Percentiles rank a stretch among this genome's conserved stretches.
Evolutionary conservation across 768 basidiomycete genomes (phyloP).

Genomic region (Clitopilus passeckerianus): DNA sequence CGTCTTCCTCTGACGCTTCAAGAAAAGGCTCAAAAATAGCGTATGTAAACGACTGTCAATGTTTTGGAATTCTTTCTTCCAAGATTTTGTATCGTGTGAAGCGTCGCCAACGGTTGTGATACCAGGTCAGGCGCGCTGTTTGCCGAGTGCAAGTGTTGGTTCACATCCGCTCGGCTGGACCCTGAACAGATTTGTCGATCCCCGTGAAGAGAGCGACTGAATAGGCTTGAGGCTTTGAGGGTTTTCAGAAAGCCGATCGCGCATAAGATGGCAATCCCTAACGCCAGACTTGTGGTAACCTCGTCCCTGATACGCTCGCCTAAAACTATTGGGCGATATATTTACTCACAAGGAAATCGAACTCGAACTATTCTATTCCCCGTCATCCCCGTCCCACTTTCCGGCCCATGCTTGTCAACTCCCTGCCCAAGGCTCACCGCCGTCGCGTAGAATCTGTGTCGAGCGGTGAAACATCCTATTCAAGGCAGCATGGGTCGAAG

Average conservation of each 20-base stretch:
- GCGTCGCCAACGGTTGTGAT: background rate
- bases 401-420: background rate
- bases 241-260: background rate
- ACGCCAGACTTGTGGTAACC: background rate
- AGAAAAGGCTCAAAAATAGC: background rate
- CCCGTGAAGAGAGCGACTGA: background rate
- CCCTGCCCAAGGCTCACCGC: conserved; percentile 8
- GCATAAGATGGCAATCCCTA: background rate
- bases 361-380: background rate
- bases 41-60: background rate
- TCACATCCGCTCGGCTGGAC: background rate
- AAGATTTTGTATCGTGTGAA: background rate
- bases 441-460: conserved; percentile 23
- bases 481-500: background rate
- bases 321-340: background rate
- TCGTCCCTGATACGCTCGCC: background rate
- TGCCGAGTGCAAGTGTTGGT: background rate
- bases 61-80: background rate
- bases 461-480: conserved; percentile 8
- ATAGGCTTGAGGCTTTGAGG: background rate
- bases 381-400: background rate
- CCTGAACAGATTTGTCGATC: background rate
- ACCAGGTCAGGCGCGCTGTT: background rate
- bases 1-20: background rate
- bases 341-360: background rate